A percentile compares a stretch with the other conserved stretches of the same genome.
These are phyloP conservation scores for Pulveroboletus sp. DNA, from an alignment of 768 basidiomycete species.

Conservation along the genomic window DNA sequence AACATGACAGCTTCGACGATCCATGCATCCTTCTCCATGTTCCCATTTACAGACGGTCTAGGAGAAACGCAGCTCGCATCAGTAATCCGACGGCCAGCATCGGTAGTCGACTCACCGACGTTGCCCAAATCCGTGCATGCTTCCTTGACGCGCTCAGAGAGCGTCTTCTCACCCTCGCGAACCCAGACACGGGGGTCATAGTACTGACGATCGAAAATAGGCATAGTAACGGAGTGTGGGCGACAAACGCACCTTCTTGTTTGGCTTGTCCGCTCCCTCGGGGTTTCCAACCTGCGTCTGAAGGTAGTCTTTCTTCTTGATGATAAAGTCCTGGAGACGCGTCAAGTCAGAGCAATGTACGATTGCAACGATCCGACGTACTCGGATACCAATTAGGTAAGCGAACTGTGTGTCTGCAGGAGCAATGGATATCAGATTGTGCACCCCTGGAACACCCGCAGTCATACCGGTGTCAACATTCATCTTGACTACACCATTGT, in stretches of 20 bases:
- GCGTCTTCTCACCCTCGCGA: conserved; percentile 95
- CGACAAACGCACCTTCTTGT: conserved; percentile 77
- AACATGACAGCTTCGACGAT: conserved; percentile 10
- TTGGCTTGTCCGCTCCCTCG: conserved; percentile 93
- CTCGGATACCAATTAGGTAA: conserved; percentile 81
- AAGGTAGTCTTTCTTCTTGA: conserved; percentile 84
- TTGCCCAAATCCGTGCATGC: conserved; percentile 90
- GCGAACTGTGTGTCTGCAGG: conserved; percentile 80
- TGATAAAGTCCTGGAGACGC: conserved; percentile 67
- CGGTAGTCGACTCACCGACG: conserved; percentile 37
- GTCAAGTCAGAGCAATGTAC: neutral
- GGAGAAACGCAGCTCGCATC: neutral
- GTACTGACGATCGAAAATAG: conserved; percentile 40
- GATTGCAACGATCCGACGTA: conserved; percentile 26
- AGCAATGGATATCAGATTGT: conserved; percentile 1
- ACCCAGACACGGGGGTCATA: conserved; percentile 99
- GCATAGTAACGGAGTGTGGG: neutral
- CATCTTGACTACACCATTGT: conserved; percentile 97
- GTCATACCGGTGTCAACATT: conserved; percentile 82
- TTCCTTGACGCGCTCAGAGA: conserved; percentile 80
- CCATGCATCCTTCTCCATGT: neutral
- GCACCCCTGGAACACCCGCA: neutral
- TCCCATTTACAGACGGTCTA: conserved; percentile 24
- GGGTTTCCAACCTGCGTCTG: conserved; percentile 94
- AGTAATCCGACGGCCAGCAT: neutral